Evolutionary conservation across 345 rosid genomes (phyloP), one percentile per base, ranked within the genome.

Genomic region (Pistacia atlantica): DNA sequence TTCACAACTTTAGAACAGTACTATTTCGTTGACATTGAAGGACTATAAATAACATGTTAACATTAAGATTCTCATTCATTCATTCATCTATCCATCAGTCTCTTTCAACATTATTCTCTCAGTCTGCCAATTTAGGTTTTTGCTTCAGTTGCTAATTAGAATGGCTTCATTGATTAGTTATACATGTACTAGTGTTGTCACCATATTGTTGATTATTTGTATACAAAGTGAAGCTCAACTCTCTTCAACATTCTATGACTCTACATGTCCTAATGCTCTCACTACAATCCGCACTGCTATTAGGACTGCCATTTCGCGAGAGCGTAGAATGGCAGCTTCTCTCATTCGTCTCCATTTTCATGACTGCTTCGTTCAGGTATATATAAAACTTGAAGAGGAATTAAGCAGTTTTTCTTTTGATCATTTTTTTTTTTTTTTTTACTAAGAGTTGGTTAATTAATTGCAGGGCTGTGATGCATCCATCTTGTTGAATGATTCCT

Each of bases 281-380:
- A 51, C 67, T 0, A 72, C 83, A 2, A 87, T 88, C 17, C 85
- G 90, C 6, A 75, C 87, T 11, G 22, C 38, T 20, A 69, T 65
- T 16, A 38, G 68, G 11, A 37, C 25, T 37, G 68, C 68, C 8
- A 20, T 65, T 38, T 38, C 68, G 7, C 7, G 68, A 16, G 90
- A 90, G 66, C 86, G 86, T 45, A 74, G 91, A 64, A 88, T 90
- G 90, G 91, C 90, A 5, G 90, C 90, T 13, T 88, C 88, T 35
- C 68, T 65, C 11, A 65, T 65, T 75, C 91, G 88, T 72, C 91
- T 90, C 56, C 91, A 87, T 65, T 90, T 90, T 77, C 93, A 85
- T 10, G 89, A 89, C 22, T 89, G 90, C 68, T 90, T 90, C 7
- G 91, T 65, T 17, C 68, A 38, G 35, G 65, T 60, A 60, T 13